Evolutionary conservation across 805 yeast species (phyloP).

Genomic region (Saccharomycopsis fermentans): DNA sequence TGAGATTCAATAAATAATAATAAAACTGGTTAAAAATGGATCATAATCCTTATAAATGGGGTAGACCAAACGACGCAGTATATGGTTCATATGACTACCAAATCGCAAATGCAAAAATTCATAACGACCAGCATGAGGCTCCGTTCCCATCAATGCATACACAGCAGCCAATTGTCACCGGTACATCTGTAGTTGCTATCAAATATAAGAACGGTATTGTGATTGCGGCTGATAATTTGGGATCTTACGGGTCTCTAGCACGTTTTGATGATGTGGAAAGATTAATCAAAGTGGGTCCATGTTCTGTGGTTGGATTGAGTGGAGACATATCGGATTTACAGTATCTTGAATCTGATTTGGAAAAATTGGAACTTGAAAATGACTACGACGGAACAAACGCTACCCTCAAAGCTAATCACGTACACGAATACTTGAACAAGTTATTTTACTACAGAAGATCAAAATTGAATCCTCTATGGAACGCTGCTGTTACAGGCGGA

Average conservation of each 20-base stretch:
- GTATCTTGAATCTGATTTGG: conserved; percentile 61
- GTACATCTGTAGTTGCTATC: conserved; percentile 88
- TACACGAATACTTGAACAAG: conserved; percentile 78
- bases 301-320: conserved; percentile 83
- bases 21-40: conserved; percentile 43
- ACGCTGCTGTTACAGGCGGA: conserved; percentile 87
- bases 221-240: conserved; percentile 91
- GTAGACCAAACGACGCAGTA: conserved; percentile 75
- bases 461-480: conserved; percentile 96
- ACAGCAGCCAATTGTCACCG: conserved; percentile 91
- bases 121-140: conserved; percentile 11
- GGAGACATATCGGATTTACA: conserved; percentile 96
- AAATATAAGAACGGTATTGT: conserved; percentile 86
- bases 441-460: conserved; percentile 81
- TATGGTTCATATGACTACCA: conserved; percentile 73
- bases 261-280: conserved; percentile 82
- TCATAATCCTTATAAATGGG: conserved; percentile 94
- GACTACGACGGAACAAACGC: conserved; percentile 52
- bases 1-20: not conserved
- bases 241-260: conserved; percentile 86
- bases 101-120: conserved; percentile 52
- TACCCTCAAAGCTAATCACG: conserved; percentile 67
- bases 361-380: conserved; percentile 70
- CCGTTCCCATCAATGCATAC: conserved; percentile 74
- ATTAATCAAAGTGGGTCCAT: conserved; percentile 69